Percentiles rank a stretch among this genome's conserved stretches.
phyloP scores from a whole-genome alignment of 768 basidiomycete species.

The Kondoa subrosea region DNA sequence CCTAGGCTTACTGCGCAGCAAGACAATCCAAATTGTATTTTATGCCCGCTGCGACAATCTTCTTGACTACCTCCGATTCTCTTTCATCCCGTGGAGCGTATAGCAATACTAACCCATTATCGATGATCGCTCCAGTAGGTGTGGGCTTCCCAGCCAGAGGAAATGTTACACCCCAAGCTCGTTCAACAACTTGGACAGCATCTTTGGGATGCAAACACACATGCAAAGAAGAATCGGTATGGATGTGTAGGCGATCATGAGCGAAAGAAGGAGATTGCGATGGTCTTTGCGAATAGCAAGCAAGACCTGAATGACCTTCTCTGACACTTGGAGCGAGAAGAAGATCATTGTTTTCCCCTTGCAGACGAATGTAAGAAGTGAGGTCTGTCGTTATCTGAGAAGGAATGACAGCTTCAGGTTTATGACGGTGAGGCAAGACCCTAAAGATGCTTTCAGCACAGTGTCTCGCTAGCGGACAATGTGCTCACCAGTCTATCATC shows the following conservation, averaged over 20 bases:
- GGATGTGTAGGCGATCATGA: background rate
- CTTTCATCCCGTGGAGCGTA: background rate
- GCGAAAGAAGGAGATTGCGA: background rate
- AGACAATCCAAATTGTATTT: background rate
- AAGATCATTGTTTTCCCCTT: background rate
- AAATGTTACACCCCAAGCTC: background rate
- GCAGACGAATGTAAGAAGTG: background rate
- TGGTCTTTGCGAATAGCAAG: background rate
- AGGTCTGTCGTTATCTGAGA: background rate
- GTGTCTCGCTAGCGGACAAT: too few relatives aligned
- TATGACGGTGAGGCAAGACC: background rate
- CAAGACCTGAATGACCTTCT: background rate
- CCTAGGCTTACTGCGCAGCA: too few relatives aligned
- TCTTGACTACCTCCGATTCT: background rate
- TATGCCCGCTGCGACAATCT: background rate
- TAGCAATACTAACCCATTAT: background rate
- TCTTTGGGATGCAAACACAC: background rate
- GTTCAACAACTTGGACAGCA: background rate
- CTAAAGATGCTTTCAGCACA: too few relatives aligned
- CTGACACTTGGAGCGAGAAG: background rate
- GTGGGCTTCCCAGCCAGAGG: background rate
- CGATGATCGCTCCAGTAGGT: background rate
- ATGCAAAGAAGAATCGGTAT: background rate
- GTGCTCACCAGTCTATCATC: background rate
- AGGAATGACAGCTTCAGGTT: background rate